Conservation (phyloP, 2,329 filamentous ascomycete species). For the Colletotrichum karsti region DNA sequence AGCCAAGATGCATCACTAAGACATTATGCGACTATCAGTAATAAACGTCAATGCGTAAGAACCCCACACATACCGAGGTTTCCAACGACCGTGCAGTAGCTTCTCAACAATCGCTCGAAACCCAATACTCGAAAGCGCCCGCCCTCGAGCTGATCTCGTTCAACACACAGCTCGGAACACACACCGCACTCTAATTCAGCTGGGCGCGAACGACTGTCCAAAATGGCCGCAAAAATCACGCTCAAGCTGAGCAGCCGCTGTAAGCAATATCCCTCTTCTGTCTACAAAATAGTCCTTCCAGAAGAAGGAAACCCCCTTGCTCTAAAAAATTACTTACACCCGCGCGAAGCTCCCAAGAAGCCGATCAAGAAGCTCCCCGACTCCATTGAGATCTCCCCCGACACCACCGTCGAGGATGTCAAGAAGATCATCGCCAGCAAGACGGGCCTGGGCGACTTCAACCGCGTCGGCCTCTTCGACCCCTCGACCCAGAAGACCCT, state of each 20-base stretch:
- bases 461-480: slow-evolving; percentile 70
- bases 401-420: slow-evolving; percentile 67
- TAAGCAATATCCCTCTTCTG: slow-evolving; percentile 30
- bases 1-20: no score
- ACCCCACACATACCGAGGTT: slow-evolving; percentile 13
- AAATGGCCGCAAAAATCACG: slow-evolving; percentile 43
- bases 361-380: slow-evolving; percentile 63
- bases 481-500: slow-evolving; percentile 68
- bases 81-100: slow-evolving; percentile 22
- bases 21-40: no score
- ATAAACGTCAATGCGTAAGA: no score
- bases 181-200: neutral
- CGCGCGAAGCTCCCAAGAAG: slow-evolving; percentile 51
- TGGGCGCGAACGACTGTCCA: neutral
- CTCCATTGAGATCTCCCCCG: slow-evolving; percentile 55
- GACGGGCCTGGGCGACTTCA: slow-evolving; percentile 61
- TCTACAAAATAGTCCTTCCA: neutral
- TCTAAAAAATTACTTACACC: slow-evolving; percentile 3
- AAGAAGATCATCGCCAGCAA: slow-evolving; percentile 64
- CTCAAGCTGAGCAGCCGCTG: slow-evolving; percentile 54
- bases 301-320: neutral
- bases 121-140: neutral
- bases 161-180: neutral
- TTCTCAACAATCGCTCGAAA: slow-evolving; percentile 22
- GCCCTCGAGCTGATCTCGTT: neutral